phyloP scores from a whole-genome alignment of 176 grass and related monocot genomes.

The Aechmea fasciata region DNA sequence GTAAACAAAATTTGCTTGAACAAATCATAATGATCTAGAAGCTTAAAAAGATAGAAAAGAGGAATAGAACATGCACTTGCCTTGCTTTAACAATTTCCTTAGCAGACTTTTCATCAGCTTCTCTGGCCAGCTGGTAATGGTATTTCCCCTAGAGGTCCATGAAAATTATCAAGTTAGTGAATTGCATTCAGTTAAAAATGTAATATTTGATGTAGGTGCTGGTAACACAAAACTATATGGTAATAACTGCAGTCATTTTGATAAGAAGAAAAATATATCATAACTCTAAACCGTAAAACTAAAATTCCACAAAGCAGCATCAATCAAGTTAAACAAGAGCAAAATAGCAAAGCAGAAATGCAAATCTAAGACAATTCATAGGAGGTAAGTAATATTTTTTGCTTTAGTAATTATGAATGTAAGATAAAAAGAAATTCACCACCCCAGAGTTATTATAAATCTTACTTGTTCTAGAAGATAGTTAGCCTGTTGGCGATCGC shows the following conservation, averaged over 20 bases:
- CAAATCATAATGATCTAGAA: constrained; percentile 4
- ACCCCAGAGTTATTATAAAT: not conserved
- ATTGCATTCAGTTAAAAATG: not conserved
- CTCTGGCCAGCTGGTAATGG: constrained; percentile 46
- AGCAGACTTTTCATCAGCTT: constrained; percentile 65
- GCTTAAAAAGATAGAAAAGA: not conserved
- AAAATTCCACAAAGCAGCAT: constrained; percentile 2
- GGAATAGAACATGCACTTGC: constrained; percentile 21
- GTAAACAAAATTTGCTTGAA: constrained; percentile 14
- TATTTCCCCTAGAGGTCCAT: constrained; percentile 52
- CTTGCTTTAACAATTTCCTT: constrained; percentile 35
- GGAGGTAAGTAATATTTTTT: not conserved
- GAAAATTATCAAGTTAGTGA: constrained; percentile 13
- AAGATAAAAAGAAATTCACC: not conserved
- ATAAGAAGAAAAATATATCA: not conserved
- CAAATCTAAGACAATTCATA: not conserved
- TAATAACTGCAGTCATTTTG: not conserved
- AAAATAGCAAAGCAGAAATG: not conserved
- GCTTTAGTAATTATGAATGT: not conserved
- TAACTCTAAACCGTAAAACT: constrained; percentile 6
- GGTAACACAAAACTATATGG: not conserved
- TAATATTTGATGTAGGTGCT: not conserved
- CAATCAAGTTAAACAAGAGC: constrained; percentile 4
- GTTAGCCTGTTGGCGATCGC: constrained; percentile 40
- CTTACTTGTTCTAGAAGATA: constrained; percentile 65